Evolutionary conservation across 495 filamentous ascomycete species (phyloP), one percentile per base, ranked within the genome.

Genomic region (Hypoxylon perforatum): DNA sequence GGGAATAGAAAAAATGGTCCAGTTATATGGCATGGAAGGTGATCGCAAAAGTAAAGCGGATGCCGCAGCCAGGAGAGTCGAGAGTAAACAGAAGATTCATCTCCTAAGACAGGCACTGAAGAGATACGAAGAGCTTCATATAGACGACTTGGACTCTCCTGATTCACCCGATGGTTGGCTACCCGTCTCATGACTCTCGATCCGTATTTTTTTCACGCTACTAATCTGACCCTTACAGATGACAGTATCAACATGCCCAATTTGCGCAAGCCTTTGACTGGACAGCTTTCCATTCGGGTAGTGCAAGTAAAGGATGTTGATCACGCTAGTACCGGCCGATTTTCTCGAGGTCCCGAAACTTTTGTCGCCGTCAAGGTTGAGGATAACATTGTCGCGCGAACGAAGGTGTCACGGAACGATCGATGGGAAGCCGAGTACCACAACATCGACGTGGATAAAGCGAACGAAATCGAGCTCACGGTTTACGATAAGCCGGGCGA

Each of bases 1-100:
- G 63, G 95, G 95, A 61, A 94, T 99, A 67, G 96, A 99, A 78
- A 99, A 99, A 83, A 99, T 99, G 96, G 91, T 96, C 41, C 92
- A 93, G 75, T 84, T 98, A 42, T 99, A 99, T 73, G 90, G 95
- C 76, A 93, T 98, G 80, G 95, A 98, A 77, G 94, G 95, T n/a
- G 95, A 99, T 72, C 88, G 92, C 60, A 97, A 96, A 81, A 97
- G 93, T 79, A 91, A 88, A 69, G 86, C 90, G 51, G 95, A 99
- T 79, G 96, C 95, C 21, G 92, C 96, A 72, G 91, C 88, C 30
- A 87, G 90, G 73, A 86, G 92, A 36, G 88, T 97, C 59, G 95
- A 99, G 80, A 97, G 94, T 78, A 95, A 91, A 66, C 94, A 98
- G 77, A 99, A 99, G 79, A 97, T 99, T 9, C 91, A 97, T 74